Conservation (phyloP, 306 rosid genomes). For the Corylus heterophylla region DNA sequence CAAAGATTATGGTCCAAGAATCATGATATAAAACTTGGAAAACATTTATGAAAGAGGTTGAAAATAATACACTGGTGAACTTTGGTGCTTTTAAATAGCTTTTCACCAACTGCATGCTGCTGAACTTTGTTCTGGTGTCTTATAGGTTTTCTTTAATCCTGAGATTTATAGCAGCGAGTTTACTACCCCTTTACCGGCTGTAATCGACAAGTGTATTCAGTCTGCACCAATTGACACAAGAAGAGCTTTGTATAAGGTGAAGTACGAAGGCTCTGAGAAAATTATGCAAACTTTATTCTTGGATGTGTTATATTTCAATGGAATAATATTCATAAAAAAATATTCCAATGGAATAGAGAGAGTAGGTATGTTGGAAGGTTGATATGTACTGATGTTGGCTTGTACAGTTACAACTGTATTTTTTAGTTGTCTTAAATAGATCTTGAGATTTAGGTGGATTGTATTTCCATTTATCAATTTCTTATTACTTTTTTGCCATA, state of each 20-base stretch:
- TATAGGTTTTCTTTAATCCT: slow-evolving; percentile 95
- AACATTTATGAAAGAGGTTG: not conserved
- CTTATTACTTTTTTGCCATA: not conserved
- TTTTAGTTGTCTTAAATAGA: not conserved
- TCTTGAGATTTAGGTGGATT: slow-evolving; percentile 1
- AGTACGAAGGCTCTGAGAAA: slow-evolving; percentile 11
- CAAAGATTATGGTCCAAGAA: slow-evolving; percentile 7
- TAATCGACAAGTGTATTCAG: slow-evolving; percentile 96
- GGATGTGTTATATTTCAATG: not conserved
- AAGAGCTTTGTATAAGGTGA: slow-evolving; percentile 93
- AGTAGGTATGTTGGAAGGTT: not conserved
- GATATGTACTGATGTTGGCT: not conserved
- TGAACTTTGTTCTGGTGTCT: slow-evolving; percentile 17
- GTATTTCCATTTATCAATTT: not conserved
- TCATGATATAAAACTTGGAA: not conserved
- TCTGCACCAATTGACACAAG: slow-evolving; percentile 98
- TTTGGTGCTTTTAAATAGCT: not conserved
- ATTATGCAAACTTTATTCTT: slow-evolving; percentile 14
- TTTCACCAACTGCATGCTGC: slow-evolving; percentile 5
- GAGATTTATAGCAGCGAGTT: slow-evolving; percentile 86
- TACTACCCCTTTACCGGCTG: slow-evolving; percentile 81
- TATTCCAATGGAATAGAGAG: slow-evolving; percentile 1
- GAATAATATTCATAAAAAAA: not conserved
- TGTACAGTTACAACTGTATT: not conserved
- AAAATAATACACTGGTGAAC: not conserved